Evolutionary conservation across 257 asterid genomes (phyloP).

Genomic region (Perilla frutescens): DNA sequence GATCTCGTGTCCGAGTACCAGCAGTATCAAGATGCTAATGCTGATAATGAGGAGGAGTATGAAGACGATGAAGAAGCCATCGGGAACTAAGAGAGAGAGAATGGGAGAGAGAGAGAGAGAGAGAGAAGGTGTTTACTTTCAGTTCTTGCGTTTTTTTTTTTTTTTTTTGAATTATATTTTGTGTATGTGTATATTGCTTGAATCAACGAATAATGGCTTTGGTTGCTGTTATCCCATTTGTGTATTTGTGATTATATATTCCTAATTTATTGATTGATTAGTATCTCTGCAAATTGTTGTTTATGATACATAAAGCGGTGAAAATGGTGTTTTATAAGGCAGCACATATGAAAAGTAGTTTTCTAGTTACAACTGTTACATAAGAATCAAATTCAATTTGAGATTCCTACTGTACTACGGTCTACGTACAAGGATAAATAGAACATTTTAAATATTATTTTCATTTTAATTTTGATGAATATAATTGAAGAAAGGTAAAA

Average conservation of each 20-base stretch:
- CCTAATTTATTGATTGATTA: slow-evolving; percentile 26
- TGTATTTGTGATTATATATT: slow-evolving; percentile 26
- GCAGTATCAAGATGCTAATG: slow-evolving; percentile 78
- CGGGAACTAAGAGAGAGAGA: not conserved
- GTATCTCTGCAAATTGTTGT: not conserved
- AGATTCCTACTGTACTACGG: no score
- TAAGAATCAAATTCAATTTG: no score
- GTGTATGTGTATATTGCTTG: slow-evolving; percentile 23
- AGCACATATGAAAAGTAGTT: no score
- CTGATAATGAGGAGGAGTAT: slow-evolving; percentile 54
- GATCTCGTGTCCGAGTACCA: slow-evolving; percentile 80
- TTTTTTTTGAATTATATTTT: not conserved
- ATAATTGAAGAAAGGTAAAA: no score
- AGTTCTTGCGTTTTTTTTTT: not conserved
- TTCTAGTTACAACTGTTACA: no score
- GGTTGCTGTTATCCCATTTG: not conserved
- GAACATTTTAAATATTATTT: no score
- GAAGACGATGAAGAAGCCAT: slow-evolving; percentile 48
- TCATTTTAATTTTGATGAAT: no score
- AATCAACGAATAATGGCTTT: slow-evolving; percentile 27
- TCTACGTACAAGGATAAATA: no score
- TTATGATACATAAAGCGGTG: no score
- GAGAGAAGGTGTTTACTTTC: not conserved
- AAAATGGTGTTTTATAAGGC: no score
- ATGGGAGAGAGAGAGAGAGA: no score